These are phyloP conservation scores for Pseudocercospora fijiensis DNA, from an alignment of 2,329 filamentous ascomycete species.

Conservation along the genomic window DNA sequence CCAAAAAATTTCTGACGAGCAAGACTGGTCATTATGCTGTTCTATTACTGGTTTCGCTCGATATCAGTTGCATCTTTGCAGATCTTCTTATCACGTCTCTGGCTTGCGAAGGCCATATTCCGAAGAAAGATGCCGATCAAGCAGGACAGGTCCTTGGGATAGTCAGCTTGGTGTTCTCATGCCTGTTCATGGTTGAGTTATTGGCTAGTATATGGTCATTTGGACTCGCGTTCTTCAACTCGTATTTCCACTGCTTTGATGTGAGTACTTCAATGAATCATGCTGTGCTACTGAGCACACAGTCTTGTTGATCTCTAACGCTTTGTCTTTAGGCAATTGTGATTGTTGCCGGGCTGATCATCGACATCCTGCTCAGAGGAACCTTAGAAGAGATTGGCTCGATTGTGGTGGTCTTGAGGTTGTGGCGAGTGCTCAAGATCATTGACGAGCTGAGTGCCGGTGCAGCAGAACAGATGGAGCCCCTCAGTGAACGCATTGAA, in stretches of 20 bases:
- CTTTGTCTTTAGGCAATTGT: not conserved
- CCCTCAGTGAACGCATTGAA: conserved; percentile 54
- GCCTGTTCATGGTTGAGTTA: conserved; percentile 65
- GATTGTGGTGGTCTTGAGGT: conserved; percentile 64
- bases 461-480: conserved; percentile 62
- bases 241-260: conserved; percentile 63
- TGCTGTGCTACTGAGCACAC: not conserved
- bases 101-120: conserved; percentile 46
- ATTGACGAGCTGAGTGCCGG: conserved; percentile 66
- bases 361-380: conserved; percentile 62
- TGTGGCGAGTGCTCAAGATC: conserved; percentile 70
- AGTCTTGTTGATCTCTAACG: not conserved
- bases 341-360: conserved; percentile 52
- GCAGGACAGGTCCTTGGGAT: conserved; percentile 50
- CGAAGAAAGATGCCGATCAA: conserved; percentile 29
- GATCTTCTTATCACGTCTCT: conserved; percentile 54
- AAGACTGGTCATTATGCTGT: conserved; percentile 53
- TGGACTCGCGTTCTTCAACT: conserved; percentile 51
- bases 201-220: conserved; percentile 60
- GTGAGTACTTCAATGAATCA: conserved; percentile 57
- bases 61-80: conserved; percentile 54
- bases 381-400: conserved; percentile 63
- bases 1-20: conserved; percentile 45
- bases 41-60: conserved; percentile 50
- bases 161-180: conserved; percentile 60